Percentiles rank a stretch among this genome's conserved stretches.
phyloP scores from a whole-genome alignment of 805 yeast genomes.

The Lipomyces lipofer region DNA sequence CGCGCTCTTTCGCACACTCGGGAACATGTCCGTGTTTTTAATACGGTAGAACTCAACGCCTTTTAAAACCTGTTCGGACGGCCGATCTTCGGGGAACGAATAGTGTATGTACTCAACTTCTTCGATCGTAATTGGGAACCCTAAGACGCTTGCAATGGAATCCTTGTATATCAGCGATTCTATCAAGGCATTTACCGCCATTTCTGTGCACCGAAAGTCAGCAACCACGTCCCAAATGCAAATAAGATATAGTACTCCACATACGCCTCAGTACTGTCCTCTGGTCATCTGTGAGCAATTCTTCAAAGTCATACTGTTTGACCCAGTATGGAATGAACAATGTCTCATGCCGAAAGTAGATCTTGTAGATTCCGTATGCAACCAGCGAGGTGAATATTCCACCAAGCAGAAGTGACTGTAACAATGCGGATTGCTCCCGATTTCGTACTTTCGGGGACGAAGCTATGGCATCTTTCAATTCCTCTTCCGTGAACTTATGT shows the following conservation, averaged over 20 bases:
- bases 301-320: conserved; percentile 24
- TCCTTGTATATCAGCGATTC: conserved; percentile 27
- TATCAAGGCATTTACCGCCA: conserved; percentile 20
- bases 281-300: conserved; percentile 17
- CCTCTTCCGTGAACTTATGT: conserved; percentile 19
- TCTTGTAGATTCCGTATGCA: conserved; percentile 34
- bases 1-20: conserved; percentile 10
- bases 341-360: conserved; percentile 12
- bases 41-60: conserved; percentile 20
- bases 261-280: background rate
- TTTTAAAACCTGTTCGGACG: conserved; percentile 21
- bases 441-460: conserved; percentile 4
- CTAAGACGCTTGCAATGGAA: conserved; percentile 14
- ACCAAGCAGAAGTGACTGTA: conserved; percentile 3
- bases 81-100: conserved; percentile 21
- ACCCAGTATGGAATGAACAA: conserved; percentile 25
- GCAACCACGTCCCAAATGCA: background rate
- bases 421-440: background rate
- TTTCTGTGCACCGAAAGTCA: conserved; percentile 3
- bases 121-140: conserved; percentile 23
- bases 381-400: conserved; percentile 19
- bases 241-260: too few species aligned
- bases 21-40: background rate
- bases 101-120: conserved; percentile 14
- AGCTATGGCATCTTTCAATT: conserved; percentile 26